A percentile compares a stretch with the other conserved stretches of the same genome.
phyloP scores from a whole-genome alignment of 163 green algal species.

The Scenedesmus sp. region DNA sequence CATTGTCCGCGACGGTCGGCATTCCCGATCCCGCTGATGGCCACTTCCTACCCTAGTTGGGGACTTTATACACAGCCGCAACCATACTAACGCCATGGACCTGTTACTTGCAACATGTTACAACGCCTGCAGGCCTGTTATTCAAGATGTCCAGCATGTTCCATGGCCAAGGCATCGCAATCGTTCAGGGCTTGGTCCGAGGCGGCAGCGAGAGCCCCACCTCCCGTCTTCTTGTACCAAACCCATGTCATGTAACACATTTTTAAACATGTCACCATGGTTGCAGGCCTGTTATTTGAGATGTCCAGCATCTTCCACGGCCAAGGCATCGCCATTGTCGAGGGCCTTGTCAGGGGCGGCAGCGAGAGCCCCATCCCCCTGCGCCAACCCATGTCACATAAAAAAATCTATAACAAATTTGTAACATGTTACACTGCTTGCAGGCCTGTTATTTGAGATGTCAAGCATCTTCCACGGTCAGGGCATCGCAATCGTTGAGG shows the following conservation, averaged over 20 bases:
- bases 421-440: not conserved
- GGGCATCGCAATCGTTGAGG: conserved; percentile 17
- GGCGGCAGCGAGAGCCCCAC: conserved; percentile 28
- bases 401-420: not conserved
- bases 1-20: no score
- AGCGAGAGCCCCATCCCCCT: not conserved
- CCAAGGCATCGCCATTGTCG: not conserved
- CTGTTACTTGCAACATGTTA: not conserved
- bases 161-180: no score
- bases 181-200: not conserved
- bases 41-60: no score
- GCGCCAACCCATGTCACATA: not conserved
- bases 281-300: conserved; percentile 37
- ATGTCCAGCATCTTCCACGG: conserved; percentile 24
- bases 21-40: no score
- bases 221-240: not conserved
- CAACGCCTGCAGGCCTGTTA: conserved; percentile 1
- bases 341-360: not conserved
- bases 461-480: conserved; percentile 12
- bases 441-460: conserved; percentile 19
- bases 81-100: no score
- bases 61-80: no score
- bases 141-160: not conserved
- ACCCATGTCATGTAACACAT: no score
- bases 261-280: not conserved